Evolutionary conservation across 306 rosid genomes (phyloP).

Genomic region (Glycine tomentella): DNA sequence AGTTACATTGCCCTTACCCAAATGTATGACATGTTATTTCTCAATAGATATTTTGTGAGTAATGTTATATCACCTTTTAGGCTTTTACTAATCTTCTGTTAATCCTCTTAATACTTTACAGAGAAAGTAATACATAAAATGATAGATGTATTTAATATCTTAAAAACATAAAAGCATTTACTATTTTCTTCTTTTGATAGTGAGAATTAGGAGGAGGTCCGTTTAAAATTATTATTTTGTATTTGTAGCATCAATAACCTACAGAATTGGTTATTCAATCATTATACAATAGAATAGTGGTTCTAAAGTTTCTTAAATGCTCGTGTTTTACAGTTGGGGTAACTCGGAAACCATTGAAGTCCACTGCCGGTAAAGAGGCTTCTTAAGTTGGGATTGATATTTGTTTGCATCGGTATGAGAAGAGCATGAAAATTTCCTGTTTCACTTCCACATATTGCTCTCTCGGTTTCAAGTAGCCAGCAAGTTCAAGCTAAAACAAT

Average conservation of each 20-base stretch:
- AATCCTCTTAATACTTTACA: neutral
- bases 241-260: neutral
- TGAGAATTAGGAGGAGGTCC: neutral
- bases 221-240: neutral
- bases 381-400: slow-evolving; percentile 3
- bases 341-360: neutral
- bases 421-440: neutral
- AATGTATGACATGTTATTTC: neutral
- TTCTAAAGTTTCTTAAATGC: neutral
- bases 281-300: neutral
- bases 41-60: slow-evolving; percentile 11
- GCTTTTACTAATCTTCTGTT: neutral
- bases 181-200: neutral
- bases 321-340: slow-evolving; percentile 5
- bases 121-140: too few species aligned
- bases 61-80: neutral
- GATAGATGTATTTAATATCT: too few species aligned
- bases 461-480: neutral
- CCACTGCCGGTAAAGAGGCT: neutral
- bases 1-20: too few species aligned
- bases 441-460: slow-evolving; percentile 6
- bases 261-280: slow-evolving; percentile 12
- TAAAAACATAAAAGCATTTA: neutral
- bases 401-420: neutral
- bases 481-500: neutral